Evolutionary conservation across 2,329 filamentous ascomycete genomes (phyloP).

Genomic region (Diplodia intermedia): DNA sequence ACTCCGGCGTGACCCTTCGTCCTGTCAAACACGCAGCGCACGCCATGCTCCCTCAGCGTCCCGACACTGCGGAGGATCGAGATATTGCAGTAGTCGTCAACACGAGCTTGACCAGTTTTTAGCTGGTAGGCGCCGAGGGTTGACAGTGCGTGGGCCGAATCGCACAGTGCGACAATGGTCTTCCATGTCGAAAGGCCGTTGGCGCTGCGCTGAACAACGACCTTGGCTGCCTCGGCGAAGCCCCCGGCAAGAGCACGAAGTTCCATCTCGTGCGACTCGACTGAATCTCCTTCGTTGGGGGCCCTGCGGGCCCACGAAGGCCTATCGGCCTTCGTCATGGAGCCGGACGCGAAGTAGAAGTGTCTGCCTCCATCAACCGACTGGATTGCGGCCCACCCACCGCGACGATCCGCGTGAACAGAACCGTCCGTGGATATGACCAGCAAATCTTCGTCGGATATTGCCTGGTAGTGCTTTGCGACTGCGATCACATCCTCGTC

Average conservation of each 20-base stretch:
- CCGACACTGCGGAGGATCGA: background rate
- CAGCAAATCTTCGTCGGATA: background rate
- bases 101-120: background rate
- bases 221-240: background rate
- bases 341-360: background rate
- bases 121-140: background rate
- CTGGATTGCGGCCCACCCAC: background rate
- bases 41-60: background rate
- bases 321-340: background rate
- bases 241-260: background rate
- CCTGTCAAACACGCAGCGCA: background rate
- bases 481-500: background rate
- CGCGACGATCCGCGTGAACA: background rate
- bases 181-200: background rate
- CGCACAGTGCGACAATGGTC: background rate
- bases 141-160: background rate
- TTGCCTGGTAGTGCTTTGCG: background rate
- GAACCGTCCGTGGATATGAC: background rate
- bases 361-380: background rate
- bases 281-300: background rate
- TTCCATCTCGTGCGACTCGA: background rate
- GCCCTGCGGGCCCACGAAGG: too few species aligned
- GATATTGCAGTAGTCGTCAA: background rate
- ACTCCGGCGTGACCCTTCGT: background rate
- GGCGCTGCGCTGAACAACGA: background rate